Percentiles rank a stretch among this genome's conserved stretches.
phyloP scores from a whole-genome alignment of 1,284 basidiomycete species.

The Papiliotrema fonsecae region DNA sequence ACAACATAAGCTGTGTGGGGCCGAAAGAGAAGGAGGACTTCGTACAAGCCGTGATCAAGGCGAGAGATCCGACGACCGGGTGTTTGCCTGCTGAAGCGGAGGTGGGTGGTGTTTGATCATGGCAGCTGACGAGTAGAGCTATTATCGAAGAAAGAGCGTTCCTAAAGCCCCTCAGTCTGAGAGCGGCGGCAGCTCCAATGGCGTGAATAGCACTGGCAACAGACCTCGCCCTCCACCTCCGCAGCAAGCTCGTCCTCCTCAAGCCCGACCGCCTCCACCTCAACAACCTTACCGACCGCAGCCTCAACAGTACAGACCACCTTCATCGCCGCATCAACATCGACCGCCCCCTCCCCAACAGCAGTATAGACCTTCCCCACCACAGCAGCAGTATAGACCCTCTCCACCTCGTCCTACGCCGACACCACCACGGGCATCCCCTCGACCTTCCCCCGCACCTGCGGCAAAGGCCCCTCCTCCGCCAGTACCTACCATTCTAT shows the following conservation, averaged over 20 bases:
- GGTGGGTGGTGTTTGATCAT: constrained; percentile 20
- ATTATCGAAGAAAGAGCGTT: constrained; percentile 39
- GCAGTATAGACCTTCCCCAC: neutral
- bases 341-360: neutral
- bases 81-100: constrained; percentile 41
- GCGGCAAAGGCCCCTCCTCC: constrained; percentile 46
- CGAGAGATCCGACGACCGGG: constrained; percentile 37
- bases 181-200: neutral
- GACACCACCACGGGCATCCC: constrained; percentile 10
- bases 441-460: constrained; percentile 11
- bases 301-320: constrained; percentile 8
- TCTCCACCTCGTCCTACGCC: constrained; percentile 16
- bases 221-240: constrained; percentile 2
- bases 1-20: constrained; percentile 36
- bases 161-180: constrained; percentile 11
- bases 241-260: constrained; percentile 1
- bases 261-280: constrained; percentile 9
- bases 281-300: constrained; percentile 6
- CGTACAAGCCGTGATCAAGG: constrained; percentile 39
- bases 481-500: constrained; percentile 57
- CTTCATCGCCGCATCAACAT: constrained; percentile 11
- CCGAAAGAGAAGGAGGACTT: constrained; percentile 46
- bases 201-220: neutral
- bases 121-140: constrained; percentile 21
- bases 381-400: constrained; percentile 4